Base-by-base conservation (phyloP, 306 rosid genomes). In the Amphicarpaea edgeworthii region DNA sequence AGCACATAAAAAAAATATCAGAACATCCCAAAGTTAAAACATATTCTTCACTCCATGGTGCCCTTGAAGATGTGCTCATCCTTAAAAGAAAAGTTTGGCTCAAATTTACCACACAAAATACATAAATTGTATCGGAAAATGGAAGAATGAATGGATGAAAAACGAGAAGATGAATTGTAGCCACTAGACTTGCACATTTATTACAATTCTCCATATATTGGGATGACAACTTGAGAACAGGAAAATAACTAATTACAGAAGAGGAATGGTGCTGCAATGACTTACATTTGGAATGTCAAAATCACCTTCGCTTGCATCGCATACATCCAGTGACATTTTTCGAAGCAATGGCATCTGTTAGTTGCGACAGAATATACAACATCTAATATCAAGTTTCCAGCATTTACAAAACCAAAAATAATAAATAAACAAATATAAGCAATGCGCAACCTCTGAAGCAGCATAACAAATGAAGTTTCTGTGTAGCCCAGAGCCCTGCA, bases 221-320 rank as follows among this genome's bases (percentile, higher is more conserved):
- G 24, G 77, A 34, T 34, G 37, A 30, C 37, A 30, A 30, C 37
- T 30, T 0, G 37, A 30, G 37, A 30, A 30, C 37, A 30, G 37
- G 37, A 30, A 30, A 30, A 30, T 30, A 30, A 30, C 37, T 38
- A 71, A 71, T 7, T 43, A 19, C 54, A 21, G 21, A 41, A 58
- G 37, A 30, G 37, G 47, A 37, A 21, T 47, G 37, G 50, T 38
- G 72, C 59, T 68, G 60, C 32, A 15, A 55, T 16, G 68, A 79
- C 97, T 88, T 84, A 93, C 96, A 34, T 79, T 72, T 49, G 96
- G 96, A 83, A 90, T 72, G 81, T 90, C 88, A 79, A 85, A 90
- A 75, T 81, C 88, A 70, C 91, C 93, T 69, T 90, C 89, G 32
- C 78, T 73, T 28, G 97, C 90, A 86, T 93, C 97, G 73, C 97